Conservation (phyloP, 2,329 filamentous ascomycete genomes). For the Calonectria pseudoreteaudii region DNA sequence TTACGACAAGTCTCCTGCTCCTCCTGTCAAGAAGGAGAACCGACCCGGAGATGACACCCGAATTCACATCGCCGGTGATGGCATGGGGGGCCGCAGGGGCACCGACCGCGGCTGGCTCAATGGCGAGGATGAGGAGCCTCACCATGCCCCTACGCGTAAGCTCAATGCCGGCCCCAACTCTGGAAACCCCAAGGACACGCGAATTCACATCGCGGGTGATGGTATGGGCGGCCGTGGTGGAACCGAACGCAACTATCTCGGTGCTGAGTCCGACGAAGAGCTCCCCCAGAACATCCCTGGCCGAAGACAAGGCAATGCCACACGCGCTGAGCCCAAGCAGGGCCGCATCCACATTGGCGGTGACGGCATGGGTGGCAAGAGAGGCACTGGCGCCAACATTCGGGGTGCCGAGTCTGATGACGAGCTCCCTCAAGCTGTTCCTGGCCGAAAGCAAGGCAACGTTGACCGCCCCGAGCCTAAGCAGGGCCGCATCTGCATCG, state of each 20-base stretch:
- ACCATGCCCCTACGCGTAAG: conserved; percentile 50
- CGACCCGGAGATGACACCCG: conserved; percentile 32
- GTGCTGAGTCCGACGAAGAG: conserved; percentile 49
- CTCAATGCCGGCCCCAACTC: conserved; percentile 31
- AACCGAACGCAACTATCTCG: conserved; percentile 67
- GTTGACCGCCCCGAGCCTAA: neutral
- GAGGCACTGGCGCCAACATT: conserved; percentile 59
- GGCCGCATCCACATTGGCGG: conserved; percentile 59
- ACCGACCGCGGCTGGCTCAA: conserved; percentile 69
- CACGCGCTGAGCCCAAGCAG: conserved; percentile 30
- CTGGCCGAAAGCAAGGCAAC: conserved; percentile 30
- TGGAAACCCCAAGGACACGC: conserved; percentile 27
- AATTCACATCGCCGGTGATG: conserved; percentile 67
- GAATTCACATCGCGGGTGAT: conserved; percentile 60
- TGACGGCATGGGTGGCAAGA: conserved; percentile 74
- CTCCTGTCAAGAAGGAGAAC: conserved; percentile 42
- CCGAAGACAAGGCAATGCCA: conserved; percentile 30
- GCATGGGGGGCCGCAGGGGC: conserved; percentile 73
- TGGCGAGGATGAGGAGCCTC: conserved; percentile 57
- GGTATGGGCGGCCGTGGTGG: conserved; percentile 64
- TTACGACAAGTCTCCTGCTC: conserved; percentile 67
- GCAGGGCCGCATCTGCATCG: conserved; percentile 54
- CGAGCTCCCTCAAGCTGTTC: conserved; percentile 45
- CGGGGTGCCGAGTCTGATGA: conserved; percentile 62
- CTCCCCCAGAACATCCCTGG: conserved; percentile 32